Base-by-base conservation (phyloP, 257 asterid species). In the Apocynum venetum region DNA sequence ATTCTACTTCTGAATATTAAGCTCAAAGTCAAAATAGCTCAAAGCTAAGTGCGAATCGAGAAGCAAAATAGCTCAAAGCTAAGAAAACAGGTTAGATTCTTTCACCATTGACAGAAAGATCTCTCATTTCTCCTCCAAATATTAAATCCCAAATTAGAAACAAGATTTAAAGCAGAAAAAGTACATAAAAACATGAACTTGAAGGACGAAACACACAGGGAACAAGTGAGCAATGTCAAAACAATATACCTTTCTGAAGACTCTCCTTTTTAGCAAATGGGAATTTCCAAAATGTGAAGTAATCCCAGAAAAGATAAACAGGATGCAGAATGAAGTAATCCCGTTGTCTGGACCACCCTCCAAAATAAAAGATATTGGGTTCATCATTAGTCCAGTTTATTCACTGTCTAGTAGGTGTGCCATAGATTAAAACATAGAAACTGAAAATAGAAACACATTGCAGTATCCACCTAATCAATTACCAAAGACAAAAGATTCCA, bases 121-220 rank as follows among this genome's bases (percentile, higher is more conserved):
- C 68, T 76, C 66, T 43, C 43, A 19, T 80, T 80, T 69, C 66
- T 31, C 53, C 43, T 12, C 25, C 35, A 57, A 75, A 75, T 51
- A 13, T 41, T 72, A 70, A 59, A 80, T 44, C 83, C 77, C 67
- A 75, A 41, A 47, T 14, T 44, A 38, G 43, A 80, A 80, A 14
- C 41, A 60, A 31, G 43, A 59, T 19, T 1, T 25, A 68, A 69
- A 69, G 66, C 73, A 59, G 59, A 49, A 35, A 38, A 75, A 40
- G 56, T 46, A 6, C 3, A 68, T 10, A 47, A 68, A 70, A 70
- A 48, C 57, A 53, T 9, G 9, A 40, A 40, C 48, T 68, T 8
- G 60, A 11, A 68, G 15, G 56, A 36, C 49, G 35, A 53, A 57
- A 74, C 35, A 20, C 25, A 56, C 31, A 40, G 40, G 71, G 66